Evolutionary conservation across 805 yeast genomes (phyloP).

Genomic region (Teunomyces cretensis): DNA sequence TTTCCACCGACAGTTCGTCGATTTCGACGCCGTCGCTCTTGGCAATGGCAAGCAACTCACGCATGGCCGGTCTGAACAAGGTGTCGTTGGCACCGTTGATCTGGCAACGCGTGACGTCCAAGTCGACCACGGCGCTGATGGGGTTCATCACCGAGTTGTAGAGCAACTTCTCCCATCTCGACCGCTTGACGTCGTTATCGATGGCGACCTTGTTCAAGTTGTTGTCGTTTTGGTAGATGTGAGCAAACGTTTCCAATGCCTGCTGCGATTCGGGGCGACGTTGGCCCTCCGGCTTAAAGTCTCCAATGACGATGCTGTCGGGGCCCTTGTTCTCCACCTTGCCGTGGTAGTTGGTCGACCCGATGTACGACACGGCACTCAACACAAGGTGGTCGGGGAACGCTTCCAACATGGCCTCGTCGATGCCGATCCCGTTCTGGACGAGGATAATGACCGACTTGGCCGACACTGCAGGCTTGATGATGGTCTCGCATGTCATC

Average conservation of each 20-base stretch:
- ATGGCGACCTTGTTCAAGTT: slow-evolving; percentile 20
- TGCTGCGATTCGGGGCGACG: slow-evolving; percentile 10
- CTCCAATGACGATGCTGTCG: slow-evolving; percentile 19
- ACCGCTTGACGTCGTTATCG: slow-evolving; percentile 30
- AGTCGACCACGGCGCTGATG: slow-evolving; percentile 30
- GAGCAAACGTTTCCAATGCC: slow-evolving; percentile 20
- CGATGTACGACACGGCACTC: slow-evolving; percentile 37
- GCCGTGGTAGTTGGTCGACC: slow-evolving; percentile 28
- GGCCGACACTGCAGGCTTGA: slow-evolving; percentile 21
- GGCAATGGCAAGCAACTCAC: slow-evolving; percentile 65
- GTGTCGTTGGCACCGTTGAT: slow-evolving; percentile 30
- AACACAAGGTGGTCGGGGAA: slow-evolving; percentile 35
- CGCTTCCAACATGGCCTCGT: slow-evolving; percentile 26
- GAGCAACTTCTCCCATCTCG: slow-evolving; percentile 41
- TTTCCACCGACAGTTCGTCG: slow-evolving; percentile 47
- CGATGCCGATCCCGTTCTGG: slow-evolving; percentile 43
- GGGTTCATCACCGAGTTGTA: slow-evolving; percentile 39
- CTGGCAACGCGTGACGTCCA: slow-evolving; percentile 38
- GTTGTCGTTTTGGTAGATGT: slow-evolving; percentile 28
- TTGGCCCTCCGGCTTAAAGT: slow-evolving; percentile 10
- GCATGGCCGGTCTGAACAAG: slow-evolving; percentile 58
- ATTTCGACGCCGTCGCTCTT: slow-evolving; percentile 63
- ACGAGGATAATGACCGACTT: slow-evolving; percentile 32
- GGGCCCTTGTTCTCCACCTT: slow-evolving; percentile 16
- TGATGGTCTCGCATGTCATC: slow-evolving; percentile 41